Evolutionary conservation across 1,284 basidiomycete genomes (phyloP).

Genomic region (Marasmius tenuissimus): DNA sequence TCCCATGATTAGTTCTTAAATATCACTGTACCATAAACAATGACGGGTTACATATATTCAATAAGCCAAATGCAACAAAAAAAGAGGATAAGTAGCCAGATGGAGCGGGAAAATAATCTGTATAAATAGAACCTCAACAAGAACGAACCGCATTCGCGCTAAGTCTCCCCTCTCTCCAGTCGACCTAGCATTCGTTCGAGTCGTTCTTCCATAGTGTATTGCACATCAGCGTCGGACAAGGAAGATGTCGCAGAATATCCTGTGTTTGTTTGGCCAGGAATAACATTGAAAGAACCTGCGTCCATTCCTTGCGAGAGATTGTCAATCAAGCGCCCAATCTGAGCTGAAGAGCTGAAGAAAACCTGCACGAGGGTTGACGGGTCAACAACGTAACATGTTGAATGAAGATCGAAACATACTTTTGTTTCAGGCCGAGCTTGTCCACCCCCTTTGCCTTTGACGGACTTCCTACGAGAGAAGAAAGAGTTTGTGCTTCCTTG

Average conservation of each 20-base stretch:
- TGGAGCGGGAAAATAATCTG: neutral
- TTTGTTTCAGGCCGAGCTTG: slow-evolving; percentile 66
- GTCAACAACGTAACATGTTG: slow-evolving; percentile 15
- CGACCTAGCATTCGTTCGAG: slow-evolving; percentile 72
- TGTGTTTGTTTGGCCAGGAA: slow-evolving; percentile 32
- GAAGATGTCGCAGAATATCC: slow-evolving; percentile 61
- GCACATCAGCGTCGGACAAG: slow-evolving; percentile 58
- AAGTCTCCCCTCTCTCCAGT: slow-evolving; percentile 34
- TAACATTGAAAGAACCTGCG: slow-evolving; percentile 77
- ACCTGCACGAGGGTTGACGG: slow-evolving; percentile 46
- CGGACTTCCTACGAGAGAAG: slow-evolving; percentile 58
- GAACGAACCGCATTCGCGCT: slow-evolving; percentile 24
- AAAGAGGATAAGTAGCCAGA: neutral
- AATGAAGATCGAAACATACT: slow-evolving; percentile 39
- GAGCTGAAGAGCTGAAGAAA: slow-evolving; percentile 73
- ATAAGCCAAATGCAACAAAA: neutral
- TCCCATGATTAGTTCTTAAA: neutral
- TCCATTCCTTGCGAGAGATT: slow-evolving; percentile 76
- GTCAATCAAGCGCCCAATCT: slow-evolving; percentile 80
- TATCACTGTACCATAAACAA: neutral
- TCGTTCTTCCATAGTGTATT: slow-evolving; percentile 74
- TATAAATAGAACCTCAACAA: slow-evolving; percentile 18
- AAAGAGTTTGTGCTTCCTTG: slow-evolving; percentile 62
- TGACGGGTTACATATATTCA: slow-evolving; percentile 13
- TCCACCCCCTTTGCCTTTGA: slow-evolving; percentile 46